A percentile compares a stretch with the other conserved stretches of the same genome.
phyloP scores from a whole-genome alignment of 2,329 filamentous ascomycete genomes.

The Aureobasidium sp. region DNA sequence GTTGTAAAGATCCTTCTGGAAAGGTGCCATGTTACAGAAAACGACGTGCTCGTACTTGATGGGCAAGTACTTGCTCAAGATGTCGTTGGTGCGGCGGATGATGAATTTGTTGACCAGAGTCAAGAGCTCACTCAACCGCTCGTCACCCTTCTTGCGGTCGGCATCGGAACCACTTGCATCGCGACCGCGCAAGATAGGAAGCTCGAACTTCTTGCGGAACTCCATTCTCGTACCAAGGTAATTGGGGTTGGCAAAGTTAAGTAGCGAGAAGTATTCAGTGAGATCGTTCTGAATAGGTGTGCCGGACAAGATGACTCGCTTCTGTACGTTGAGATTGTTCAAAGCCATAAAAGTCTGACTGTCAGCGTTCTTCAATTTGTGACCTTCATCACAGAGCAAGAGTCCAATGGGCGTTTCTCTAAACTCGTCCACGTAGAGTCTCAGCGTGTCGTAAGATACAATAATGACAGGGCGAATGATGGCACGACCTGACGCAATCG shows the following conservation, averaged over 20 bases:
- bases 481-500: constrained; percentile 79
- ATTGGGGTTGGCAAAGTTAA: constrained; percentile 93
- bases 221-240: constrained; percentile 82
- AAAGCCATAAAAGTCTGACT: constrained; percentile 90
- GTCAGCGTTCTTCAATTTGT: constrained; percentile 93
- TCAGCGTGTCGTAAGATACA: constrained; percentile 93
- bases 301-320: constrained; percentile 89
- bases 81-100: constrained; percentile 94
- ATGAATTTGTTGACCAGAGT: constrained; percentile 94
- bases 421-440: constrained; percentile 83
- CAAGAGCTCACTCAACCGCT: constrained; percentile 73
- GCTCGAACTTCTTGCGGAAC: constrained; percentile 88
- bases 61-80: constrained; percentile 92
- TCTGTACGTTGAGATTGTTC: constrained; percentile 81
- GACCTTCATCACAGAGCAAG: constrained; percentile 92
- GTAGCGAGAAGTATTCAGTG: constrained; percentile 93
- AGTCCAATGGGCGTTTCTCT: constrained; percentile 86
- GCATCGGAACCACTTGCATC: constrained; percentile 82
- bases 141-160: constrained; percentile 75
- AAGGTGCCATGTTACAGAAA: constrained; percentile 89
- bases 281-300: constrained; percentile 98
- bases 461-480: constrained; percentile 92
- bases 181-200: constrained; percentile 84
- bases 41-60: constrained; percentile 99
- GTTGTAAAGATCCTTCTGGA: constrained; percentile 90